Percentiles rank a stretch among this genome's conserved stretches.
Conservation (phyloP, 2,329 filamentous ascomycete species). For the Cordyceps fumosorosea region DNA sequence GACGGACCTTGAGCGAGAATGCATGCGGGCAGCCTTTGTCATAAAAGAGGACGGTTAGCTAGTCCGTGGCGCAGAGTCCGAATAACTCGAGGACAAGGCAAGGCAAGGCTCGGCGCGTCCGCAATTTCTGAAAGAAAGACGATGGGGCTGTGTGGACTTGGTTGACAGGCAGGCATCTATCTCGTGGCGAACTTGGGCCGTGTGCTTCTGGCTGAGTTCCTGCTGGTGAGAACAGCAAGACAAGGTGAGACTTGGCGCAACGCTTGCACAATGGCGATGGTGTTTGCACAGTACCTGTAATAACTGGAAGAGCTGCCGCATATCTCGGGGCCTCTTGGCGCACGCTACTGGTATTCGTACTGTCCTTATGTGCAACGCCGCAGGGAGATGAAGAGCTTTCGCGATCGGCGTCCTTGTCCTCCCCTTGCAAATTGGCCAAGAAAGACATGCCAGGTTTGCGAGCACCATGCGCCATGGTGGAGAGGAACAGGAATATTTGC, state of each 20-base stretch:
- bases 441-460: neutral
- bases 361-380: neutral
- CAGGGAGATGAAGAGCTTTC: constrained; percentile 1
- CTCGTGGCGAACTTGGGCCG: too few relatives aligned
- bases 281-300: neutral
- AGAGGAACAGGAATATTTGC: constrained; percentile 1
- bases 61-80: too few relatives aligned
- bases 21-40: neutral
- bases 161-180: too few relatives aligned
- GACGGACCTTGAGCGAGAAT: neutral
- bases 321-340: neutral
- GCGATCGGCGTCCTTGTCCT: neutral
- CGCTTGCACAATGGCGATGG: neutral
- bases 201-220: too few relatives aligned
- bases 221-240: neutral
- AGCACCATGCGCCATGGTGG: neutral
- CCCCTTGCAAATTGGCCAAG: neutral
- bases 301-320: neutral
- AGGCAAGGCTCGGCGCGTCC: too few relatives aligned
- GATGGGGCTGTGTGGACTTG: too few relatives aligned
- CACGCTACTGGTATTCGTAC: too few relatives aligned
- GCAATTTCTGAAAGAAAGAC: too few relatives aligned
- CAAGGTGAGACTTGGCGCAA: too few relatives aligned
- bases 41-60: neutral
- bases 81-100: too few relatives aligned